Evolutionary conservation across 2,329 filamentous ascomycete species (phyloP), one percentile per base, ranked within the genome.

Genomic region (Fusarium austroafricanum): DNA sequence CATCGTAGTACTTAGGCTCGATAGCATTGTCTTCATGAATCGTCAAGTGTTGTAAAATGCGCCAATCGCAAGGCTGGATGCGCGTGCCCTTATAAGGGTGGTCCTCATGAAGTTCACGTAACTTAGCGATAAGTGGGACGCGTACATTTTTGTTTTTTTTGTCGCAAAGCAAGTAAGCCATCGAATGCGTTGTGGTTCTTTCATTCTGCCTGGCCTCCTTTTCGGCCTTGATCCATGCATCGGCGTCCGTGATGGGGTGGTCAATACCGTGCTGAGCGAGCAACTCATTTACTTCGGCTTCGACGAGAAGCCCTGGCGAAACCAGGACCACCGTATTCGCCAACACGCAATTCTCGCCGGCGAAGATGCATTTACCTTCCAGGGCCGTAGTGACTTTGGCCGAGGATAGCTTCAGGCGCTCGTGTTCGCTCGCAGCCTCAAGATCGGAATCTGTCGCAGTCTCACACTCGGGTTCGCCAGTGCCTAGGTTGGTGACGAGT

Each of bases 31-130:
- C 75, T 55, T 86, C 83, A 42, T 77, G 58, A 33, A 79, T 78
- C 4, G 75, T 76, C 11, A 86, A 70, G 20, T 80, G 76, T 31
- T 79, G 75, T 45, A 86, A 59, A 7, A 84, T 71, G 6, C 81
- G 77, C 83, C 83, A 86, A 66, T 86, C 83, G 53, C 83, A 83
- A 3, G 84, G 76, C 8, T 76, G 75, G 3, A 83, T 68, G 21
- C 5, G 6, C 17, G 33, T 12, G 17, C 14, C 66, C 6, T 76
- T 76, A 4, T 72, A 68, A 4, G 71, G 71, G 11, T 68, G 70
- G 21, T 54, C 65, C 14, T 78, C 44, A 12, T 77, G 75, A 11
- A 73, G 62, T 9, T 68, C 55, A 35, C 81, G 72, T 10, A 83
- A 75, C 6, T 62, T 67, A 20, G 59, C 57, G 5, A 83, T 61